These are phyloP conservation scores for Discostella stelligeroides DNA, from an alignment of 108 stramenopile genomes.

Conservation along the genomic window DNA sequence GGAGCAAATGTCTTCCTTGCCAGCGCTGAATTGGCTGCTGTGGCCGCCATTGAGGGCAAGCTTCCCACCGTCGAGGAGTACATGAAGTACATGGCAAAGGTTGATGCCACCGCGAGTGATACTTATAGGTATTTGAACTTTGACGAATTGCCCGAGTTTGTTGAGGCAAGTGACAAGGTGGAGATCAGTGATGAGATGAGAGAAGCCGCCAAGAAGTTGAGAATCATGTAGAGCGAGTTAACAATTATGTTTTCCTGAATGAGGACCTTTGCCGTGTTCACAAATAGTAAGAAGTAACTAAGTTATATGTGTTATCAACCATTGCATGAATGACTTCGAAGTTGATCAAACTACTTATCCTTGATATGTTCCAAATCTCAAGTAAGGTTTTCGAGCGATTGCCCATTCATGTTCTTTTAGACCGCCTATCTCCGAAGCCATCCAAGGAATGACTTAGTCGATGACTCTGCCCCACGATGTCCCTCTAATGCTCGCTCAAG, in stretches of 20 bases:
- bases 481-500: constrained; percentile 56
- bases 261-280: no score
- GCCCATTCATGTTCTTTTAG: not conserved
- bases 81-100: constrained; percentile 76
- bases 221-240: constrained; percentile 23
- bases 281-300: no score
- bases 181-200: constrained; percentile 90
- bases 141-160: constrained; percentile 91
- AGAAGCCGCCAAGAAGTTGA: constrained; percentile 82
- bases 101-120: constrained; percentile 86
- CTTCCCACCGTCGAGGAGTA: constrained; percentile 91
- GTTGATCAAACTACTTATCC: no score
- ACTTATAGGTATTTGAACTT: constrained; percentile 98
- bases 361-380: no score
- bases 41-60: constrained; percentile 84
- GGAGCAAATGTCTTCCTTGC: constrained; percentile 95
- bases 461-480: constrained; percentile 28
- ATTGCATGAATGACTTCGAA: no score
- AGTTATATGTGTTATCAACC: no score
- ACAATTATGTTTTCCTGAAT: not conserved
- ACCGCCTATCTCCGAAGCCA: constrained; percentile 32
- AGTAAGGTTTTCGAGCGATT: no score
- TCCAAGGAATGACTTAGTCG: constrained; percentile 26
- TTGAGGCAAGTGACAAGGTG: constrained; percentile 75
- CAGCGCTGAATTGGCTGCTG: constrained; percentile 90